These are phyloP conservation scores for Westerdykella sp. DNA, from an alignment of 2,329 filamentous ascomycete genomes.

Conservation along the genomic window DNA sequence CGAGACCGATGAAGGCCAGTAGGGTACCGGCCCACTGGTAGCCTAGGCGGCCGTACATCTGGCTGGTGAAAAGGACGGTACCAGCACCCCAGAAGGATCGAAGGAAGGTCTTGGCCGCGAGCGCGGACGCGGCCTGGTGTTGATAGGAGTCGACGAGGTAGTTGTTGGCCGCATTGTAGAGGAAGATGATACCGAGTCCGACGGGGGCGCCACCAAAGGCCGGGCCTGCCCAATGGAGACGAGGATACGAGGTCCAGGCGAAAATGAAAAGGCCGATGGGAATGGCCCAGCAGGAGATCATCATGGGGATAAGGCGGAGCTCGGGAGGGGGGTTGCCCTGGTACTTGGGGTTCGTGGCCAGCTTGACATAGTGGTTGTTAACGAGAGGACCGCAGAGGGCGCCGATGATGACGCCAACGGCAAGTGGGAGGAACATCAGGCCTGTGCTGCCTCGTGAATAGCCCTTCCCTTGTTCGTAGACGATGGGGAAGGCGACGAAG, in stretches of 20 bases:
- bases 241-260: slow-evolving; percentile 61
- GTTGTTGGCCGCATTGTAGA: slow-evolving; percentile 62
- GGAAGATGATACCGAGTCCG: slow-evolving; percentile 76
- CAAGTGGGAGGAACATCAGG: slow-evolving; percentile 80
- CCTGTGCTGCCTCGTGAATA: slow-evolving; percentile 69
- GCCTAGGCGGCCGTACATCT: slow-evolving; percentile 62
- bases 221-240: slow-evolving; percentile 65
- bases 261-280: slow-evolving; percentile 62
- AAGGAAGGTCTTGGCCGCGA: slow-evolving; percentile 76
- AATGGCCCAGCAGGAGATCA: slow-evolving; percentile 51
- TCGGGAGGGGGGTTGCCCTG: slow-evolving; percentile 72
- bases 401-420: slow-evolving; percentile 65
- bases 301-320: slow-evolving; percentile 70
- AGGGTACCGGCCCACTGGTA: slow-evolving; percentile 71
- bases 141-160: slow-evolving; percentile 59
- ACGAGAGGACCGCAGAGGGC: slow-evolving; percentile 64
- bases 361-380: slow-evolving; percentile 71
- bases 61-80: slow-evolving; percentile 71
- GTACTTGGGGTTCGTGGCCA: slow-evolving; percentile 50
- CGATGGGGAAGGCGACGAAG: slow-evolving; percentile 57
- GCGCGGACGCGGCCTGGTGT: slow-evolving; percentile 70
- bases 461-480: slow-evolving; percentile 75
- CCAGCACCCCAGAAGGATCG: slow-evolving; percentile 74
- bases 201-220: slow-evolving; percentile 59
- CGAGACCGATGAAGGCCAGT: slow-evolving; percentile 66